Evolutionary conservation across 805 yeast species (phyloP), one percentile per base, ranked within the genome.

Genomic region (Tetrapisispora fleetii): DNA sequence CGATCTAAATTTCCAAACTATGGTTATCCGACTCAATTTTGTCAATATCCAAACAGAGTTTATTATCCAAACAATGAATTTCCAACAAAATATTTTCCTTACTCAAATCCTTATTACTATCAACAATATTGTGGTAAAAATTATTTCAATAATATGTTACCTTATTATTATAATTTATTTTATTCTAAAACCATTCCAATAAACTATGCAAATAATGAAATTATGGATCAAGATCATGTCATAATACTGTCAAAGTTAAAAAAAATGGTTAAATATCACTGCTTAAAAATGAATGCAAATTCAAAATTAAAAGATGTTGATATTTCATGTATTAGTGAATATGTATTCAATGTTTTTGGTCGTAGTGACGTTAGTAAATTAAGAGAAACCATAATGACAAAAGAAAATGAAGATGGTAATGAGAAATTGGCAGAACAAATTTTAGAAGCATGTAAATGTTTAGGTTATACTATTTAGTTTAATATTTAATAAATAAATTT

Each of bases 261-360:
- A 48, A 62, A 55, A 37, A 57, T 60, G 42, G 58, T 67, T 0
- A 56, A 18, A 60, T 52, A 17, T 57, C 58, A n/a, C 54, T 67
- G 37, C 67, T 62, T 37, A 48, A 66, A 42, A 52, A 57, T 36
- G 57, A 54, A 11, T 27, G 16, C 8, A 39, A 63, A 68, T 4
- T 50, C 56, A 16, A 67, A 67, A 1, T 58, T 68, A 1, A 62
- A 67, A 48, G 60, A 63, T 22, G 57, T 54, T 18, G 67, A 64
- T 48, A 45, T 68, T 37, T 53, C 49, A 14, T 58, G 64, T 32
- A 61, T 71, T 33, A 45, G 67, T 14, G 66, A 65, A 16, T 67
- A 67, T 49, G 59, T 72, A 40, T 48, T 67, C 40, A 68, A 68
- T 22, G 62, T 63, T 1, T 65, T 58, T 46, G 70, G 72, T 68